Evolutionary conservation across 2,329 filamentous ascomycete genomes (phyloP), one percentile per base, ranked within the genome.

Genomic region (Fusarium setosum): DNA sequence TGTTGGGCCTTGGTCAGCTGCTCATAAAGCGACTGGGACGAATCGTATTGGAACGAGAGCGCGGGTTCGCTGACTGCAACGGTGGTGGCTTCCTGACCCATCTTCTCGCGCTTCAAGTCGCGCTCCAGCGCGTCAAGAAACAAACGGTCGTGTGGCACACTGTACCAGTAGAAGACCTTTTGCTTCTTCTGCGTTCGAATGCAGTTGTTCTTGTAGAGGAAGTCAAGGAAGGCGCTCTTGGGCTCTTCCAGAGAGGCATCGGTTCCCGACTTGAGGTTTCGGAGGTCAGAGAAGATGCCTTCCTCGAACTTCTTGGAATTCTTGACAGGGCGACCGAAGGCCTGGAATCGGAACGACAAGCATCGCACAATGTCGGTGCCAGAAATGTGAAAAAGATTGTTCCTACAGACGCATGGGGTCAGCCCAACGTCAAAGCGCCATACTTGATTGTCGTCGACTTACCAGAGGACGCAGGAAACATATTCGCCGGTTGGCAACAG

Each of bases 81-180:
- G 15, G 96, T 99, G 50, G 94, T 99, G 57, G 96, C 93, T 82
- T 99, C 96, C 81, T 99, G 96, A 69, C 92, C 91, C 95, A 98
- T 98, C 88, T 99, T 99, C 83, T 99, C 96, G 75, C 96, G 90
- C 89, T 99, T 99, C 76, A 99, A 82, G 76, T 99, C 96, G 68
- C 96, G 91, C 86, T 99, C 96, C 72, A 99, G 85, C 35, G 96
- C 96, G 82, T 99, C 96, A 71, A 99, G 90, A 82, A 99, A 99
- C 50, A 99, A 89, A 54, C 96, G 90, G 81, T 99, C 96, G 79
- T 99, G 96, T 2, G 96, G 96, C 45, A 99, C 96, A 83, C 94
- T 97, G 82, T 98, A 99, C 96, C 96, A 99, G 83, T 98, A 99
- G 76, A 99, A 99, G 69, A 99, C 96, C 85, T 99, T 99, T 77